Conservation (phyloP, 2,329 filamentous ascomycete species). For the Sporothrix luriei region DNA sequence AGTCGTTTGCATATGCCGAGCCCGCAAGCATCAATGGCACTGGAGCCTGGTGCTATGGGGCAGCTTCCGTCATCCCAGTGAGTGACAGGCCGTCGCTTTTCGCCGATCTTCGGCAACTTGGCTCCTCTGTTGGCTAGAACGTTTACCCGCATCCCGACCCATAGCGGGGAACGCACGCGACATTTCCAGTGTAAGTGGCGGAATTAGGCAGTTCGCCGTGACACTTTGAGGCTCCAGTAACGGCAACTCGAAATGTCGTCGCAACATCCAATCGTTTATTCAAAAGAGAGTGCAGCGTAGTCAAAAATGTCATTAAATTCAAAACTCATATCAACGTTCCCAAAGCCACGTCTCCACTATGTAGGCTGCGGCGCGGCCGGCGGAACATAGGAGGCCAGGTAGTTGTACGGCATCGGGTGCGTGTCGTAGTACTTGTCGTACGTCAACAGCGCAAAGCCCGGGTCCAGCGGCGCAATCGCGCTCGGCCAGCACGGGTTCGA, state of each 20-base stretch:
- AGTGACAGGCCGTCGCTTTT: neutral
- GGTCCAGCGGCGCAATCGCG: conserved; percentile 34
- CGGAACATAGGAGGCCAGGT: conserved; percentile 2
- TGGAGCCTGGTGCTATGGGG: neutral
- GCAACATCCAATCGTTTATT: neutral
- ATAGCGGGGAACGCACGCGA: neutral
- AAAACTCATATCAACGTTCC: neutral
- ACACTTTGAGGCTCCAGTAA: neutral
- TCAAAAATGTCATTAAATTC: neutral
- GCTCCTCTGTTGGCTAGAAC: neutral
- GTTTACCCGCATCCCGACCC: conserved; percentile 14
- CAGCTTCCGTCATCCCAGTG: neutral
- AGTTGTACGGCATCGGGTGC: conserved; percentile 30
- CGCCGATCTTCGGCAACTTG: conserved; percentile 20
- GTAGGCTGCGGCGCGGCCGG: conserved; percentile 2
- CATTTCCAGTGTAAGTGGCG: conserved; percentile 16
- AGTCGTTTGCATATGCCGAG: conserved; percentile 23
- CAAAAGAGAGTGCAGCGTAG: neutral
- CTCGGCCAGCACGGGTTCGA: conserved; percentile 38
- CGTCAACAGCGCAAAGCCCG: conserved; percentile 36
- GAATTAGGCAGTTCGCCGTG: conserved; percentile 16
- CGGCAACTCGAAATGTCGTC: neutral
- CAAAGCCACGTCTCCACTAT: neutral
- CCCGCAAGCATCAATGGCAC: neutral
- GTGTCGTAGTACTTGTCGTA: conserved; percentile 36